Percentiles rank a stretch among this genome's conserved stretches.
Conservation (phyloP, 2,329 filamentous ascomycete species). For the Diaporthe sp. region DNA sequence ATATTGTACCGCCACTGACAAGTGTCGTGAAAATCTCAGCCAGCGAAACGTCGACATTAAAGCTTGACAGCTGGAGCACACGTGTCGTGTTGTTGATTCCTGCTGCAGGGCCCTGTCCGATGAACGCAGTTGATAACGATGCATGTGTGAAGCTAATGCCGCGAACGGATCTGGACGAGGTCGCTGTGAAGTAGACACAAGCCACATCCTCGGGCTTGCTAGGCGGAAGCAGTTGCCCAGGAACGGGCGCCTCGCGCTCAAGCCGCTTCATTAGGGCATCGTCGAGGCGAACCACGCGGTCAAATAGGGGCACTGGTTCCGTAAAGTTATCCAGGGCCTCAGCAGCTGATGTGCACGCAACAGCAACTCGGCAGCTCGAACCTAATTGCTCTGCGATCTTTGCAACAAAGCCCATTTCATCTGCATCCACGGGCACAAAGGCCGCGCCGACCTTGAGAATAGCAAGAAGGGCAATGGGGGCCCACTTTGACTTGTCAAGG, state of each 20-base stretch:
- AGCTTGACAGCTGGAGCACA: conserved; percentile 68
- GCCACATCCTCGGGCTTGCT: conserved; percentile 59
- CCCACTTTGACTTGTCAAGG: conserved; percentile 75
- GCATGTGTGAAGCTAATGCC: conserved; percentile 72
- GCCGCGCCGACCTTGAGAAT: conserved; percentile 66
- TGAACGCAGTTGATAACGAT: conserved; percentile 64
- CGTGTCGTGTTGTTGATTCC: conserved; percentile 62
- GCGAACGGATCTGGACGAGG: conserved; percentile 66
- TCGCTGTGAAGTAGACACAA: conserved; percentile 70
- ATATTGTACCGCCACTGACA: conserved; percentile 67
- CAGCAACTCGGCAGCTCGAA: conserved; percentile 24
- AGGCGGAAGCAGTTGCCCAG: conserved; percentile 38
- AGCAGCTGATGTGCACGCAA: conserved; percentile 32
- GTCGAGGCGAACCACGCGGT: conserved; percentile 31
- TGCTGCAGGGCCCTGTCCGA: conserved; percentile 61
- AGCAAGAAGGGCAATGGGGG: conserved; percentile 77
- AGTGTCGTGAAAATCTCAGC: conserved; percentile 65
- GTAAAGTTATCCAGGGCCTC: conserved; percentile 25
- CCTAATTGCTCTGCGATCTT: conserved; percentile 37
- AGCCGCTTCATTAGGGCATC: conserved; percentile 34
- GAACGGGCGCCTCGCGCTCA: conserved; percentile 29
- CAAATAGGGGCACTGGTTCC: conserved; percentile 26
- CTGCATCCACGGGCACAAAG: conserved; percentile 61
- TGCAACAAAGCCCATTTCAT: conserved; percentile 49
- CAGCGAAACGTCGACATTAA: conserved; percentile 64